A percentile compares a stretch with the other conserved stretches of the same genome.
Evolutionary conservation across 2,329 filamentous ascomycete species (phyloP).

Genomic region (Colletotrichum spaethianum): DNA sequence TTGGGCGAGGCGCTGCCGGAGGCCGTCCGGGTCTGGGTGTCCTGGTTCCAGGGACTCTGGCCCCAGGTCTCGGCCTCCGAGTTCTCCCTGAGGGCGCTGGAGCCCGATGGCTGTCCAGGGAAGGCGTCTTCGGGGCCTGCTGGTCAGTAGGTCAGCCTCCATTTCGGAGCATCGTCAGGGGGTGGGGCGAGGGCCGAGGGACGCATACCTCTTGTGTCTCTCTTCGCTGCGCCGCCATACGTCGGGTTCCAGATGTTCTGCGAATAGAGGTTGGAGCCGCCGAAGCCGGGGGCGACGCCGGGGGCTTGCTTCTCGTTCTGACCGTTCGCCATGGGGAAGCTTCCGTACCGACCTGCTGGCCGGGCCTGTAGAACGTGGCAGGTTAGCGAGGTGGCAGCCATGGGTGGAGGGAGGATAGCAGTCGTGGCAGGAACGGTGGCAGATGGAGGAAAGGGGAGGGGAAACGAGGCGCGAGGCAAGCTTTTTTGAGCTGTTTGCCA

Average conservation of each 20-base stretch:
- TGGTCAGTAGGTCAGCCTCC: slow-evolving; percentile 48
- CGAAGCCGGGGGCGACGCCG: slow-evolving; percentile 55
- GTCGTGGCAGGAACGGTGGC: background rate
- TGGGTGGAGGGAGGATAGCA: slow-evolving; percentile 1
- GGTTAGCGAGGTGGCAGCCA: slow-evolving; percentile 38
- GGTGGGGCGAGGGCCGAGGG: background rate
- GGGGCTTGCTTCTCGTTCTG: slow-evolving; percentile 48
- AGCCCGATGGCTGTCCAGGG: slow-evolving; percentile 70
- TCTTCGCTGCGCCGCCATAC: slow-evolving; percentile 57
- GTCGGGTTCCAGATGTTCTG: slow-evolving; percentile 58
- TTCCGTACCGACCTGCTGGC: slow-evolving; percentile 56
- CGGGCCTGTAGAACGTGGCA: slow-evolving; percentile 50
- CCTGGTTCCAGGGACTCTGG: slow-evolving; percentile 72
- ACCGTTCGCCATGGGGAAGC: slow-evolving; percentile 52
- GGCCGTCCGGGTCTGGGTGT: slow-evolving; percentile 60
- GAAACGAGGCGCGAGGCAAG: slow-evolving; percentile 28
- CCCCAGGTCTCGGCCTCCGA: slow-evolving; percentile 78
- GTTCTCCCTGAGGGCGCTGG: slow-evolving; percentile 76
- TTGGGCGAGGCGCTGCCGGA: slow-evolving; percentile 72
- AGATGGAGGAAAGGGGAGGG: background rate
- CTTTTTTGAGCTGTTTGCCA: slow-evolving; percentile 34
- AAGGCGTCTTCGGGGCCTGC: slow-evolving; percentile 32
- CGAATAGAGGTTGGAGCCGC: slow-evolving; percentile 53
- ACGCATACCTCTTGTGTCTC: slow-evolving; percentile 63
- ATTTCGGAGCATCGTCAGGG: background rate